These are phyloP conservation scores for Leccinum fibrillosum DNA, from an alignment of 768 basidiomycete genomes.

Conservation along the genomic window DNA sequence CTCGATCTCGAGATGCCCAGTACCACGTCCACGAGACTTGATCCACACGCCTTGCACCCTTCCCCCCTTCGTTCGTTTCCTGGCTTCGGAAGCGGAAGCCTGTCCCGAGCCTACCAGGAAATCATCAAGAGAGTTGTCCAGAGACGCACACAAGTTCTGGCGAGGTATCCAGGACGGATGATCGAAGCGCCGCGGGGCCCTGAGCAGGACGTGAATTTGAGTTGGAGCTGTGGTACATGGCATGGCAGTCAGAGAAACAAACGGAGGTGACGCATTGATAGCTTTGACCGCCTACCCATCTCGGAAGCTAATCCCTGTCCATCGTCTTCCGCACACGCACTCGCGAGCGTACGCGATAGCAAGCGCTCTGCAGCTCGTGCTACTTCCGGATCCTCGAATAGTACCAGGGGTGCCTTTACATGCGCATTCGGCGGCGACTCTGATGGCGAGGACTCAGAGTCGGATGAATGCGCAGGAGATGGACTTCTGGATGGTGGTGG, in stretches of 20 bases:
- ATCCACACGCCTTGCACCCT: constrained; percentile 43
- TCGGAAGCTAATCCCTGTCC: constrained; percentile 38
- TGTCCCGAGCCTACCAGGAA: constrained; percentile 33
- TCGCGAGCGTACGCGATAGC: constrained; percentile 43
- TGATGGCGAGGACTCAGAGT: constrained; percentile 24
- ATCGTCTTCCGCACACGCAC: constrained; percentile 41
- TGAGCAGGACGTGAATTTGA: constrained; percentile 44
- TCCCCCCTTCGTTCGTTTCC: constrained; percentile 26
- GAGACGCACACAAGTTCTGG: constrained; percentile 37
- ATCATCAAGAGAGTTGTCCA: constrained; percentile 35
- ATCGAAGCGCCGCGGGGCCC: constrained; percentile 44
- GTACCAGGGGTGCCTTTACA: neutral
- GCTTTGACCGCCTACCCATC: constrained; percentile 30
- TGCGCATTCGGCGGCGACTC: constrained; percentile 11
- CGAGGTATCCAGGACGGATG: constrained; percentile 48
- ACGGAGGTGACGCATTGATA: neutral
- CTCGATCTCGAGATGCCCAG: neutral
- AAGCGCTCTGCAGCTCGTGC: constrained; percentile 38
- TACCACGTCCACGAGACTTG: constrained; percentile 18
- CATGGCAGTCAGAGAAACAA: neutral
- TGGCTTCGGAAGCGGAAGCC: neutral
- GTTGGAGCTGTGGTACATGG: constrained; percentile 37
- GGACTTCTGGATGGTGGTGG: constrained; percentile 26
- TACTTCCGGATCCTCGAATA: constrained; percentile 33
- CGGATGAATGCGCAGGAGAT: constrained; percentile 19